Conservation (phyloP, 1,284 basidiomycete genomes). For the Malassezia nana region DNA sequence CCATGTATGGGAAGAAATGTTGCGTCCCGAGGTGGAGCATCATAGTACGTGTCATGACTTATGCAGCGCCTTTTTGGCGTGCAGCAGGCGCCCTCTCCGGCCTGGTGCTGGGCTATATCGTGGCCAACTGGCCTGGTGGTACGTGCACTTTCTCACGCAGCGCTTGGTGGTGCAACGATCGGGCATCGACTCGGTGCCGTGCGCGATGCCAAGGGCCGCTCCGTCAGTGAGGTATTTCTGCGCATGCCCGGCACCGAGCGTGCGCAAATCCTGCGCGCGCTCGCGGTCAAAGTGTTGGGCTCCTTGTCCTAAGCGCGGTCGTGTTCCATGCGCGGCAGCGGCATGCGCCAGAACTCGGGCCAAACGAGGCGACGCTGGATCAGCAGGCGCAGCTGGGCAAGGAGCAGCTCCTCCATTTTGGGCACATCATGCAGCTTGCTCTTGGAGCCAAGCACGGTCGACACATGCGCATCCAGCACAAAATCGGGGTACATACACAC, state of each 20-base stretch:
- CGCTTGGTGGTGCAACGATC: constrained; percentile 36
- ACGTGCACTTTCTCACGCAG: background rate
- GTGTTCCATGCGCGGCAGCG: constrained; percentile 44
- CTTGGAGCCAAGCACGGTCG: constrained; percentile 53
- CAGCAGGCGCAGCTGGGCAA: constrained; percentile 51
- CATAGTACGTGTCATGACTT: constrained; percentile 20
- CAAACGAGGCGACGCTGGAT: constrained; percentile 54
- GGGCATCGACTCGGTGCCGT: constrained; percentile 42
- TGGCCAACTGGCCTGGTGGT: constrained; percentile 13
- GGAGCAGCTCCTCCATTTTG: constrained; percentile 56
- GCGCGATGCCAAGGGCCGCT: constrained; percentile 46
- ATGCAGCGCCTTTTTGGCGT: background rate
- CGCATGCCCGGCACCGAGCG: constrained; percentile 70
- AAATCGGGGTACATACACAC: constrained; percentile 56
- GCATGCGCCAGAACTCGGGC: constrained; percentile 51
- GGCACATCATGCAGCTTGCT: constrained; percentile 57
- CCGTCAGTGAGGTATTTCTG: constrained; percentile 62
- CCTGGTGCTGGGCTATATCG: constrained; percentile 10
- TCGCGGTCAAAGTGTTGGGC: constrained; percentile 73
- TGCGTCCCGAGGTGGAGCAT: constrained; percentile 42
- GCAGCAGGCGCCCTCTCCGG: constrained; percentile 3
- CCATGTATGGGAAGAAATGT: constrained; percentile 43
- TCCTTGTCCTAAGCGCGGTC: constrained; percentile 1
- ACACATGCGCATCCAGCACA: constrained; percentile 53
- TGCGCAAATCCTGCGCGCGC: constrained; percentile 66